These are phyloP conservation scores for Ogataea siamensis DNA, from an alignment of 805 yeast species.

Conservation along the genomic window DNA sequence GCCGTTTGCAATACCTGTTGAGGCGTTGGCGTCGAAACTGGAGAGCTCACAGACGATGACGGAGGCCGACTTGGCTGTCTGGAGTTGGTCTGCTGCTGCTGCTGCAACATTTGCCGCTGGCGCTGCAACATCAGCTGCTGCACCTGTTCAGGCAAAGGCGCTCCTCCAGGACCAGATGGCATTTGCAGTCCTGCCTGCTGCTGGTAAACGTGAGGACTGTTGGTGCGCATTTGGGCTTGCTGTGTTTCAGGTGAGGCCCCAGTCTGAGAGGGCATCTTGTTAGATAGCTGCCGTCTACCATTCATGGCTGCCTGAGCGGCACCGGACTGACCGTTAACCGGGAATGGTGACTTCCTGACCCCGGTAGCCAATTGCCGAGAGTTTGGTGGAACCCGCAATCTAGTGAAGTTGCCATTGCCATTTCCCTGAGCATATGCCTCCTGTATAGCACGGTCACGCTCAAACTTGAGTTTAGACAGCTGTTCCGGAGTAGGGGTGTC, in stretches of 20 bases:
- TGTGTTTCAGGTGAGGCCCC: conserved; percentile 8
- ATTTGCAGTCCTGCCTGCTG: conserved; percentile 8
- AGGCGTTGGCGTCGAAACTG: conserved; percentile 22
- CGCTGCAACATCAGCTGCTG: conserved; percentile 48
- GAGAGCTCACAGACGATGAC: conserved; percentile 16
- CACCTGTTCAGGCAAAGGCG: conserved; percentile 59
- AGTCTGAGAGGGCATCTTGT: conserved; percentile 6
- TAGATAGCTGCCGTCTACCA: conserved; percentile 7
- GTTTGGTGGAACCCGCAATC: conserved; percentile 23
- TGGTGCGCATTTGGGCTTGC: conserved; percentile 11
- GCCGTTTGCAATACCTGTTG: conserved; percentile 21
- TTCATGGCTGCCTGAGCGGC: conserved; percentile 2
- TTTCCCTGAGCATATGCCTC: conserved; percentile 54
- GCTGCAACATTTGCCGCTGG: conserved; percentile 36
- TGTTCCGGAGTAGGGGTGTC: conserved; percentile 82
- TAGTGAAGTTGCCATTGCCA: conserved; percentile 20
- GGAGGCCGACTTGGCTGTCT: conserved; percentile 14
- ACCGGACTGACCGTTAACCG: conserved; percentile 9
- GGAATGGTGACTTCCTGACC: conserved; percentile 11
- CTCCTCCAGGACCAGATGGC: conserved; percentile 43
- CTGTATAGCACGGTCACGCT: conserved; percentile 81
- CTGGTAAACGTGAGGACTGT: conserved; percentile 18
- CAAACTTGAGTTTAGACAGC: conserved; percentile 75
- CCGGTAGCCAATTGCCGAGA: conserved; percentile 20
- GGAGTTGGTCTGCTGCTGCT: conserved; percentile 23